These are phyloP conservation scores for Diaporthe sp. DNA, from an alignment of 2,329 filamentous ascomycete species.

Conservation along the genomic window DNA sequence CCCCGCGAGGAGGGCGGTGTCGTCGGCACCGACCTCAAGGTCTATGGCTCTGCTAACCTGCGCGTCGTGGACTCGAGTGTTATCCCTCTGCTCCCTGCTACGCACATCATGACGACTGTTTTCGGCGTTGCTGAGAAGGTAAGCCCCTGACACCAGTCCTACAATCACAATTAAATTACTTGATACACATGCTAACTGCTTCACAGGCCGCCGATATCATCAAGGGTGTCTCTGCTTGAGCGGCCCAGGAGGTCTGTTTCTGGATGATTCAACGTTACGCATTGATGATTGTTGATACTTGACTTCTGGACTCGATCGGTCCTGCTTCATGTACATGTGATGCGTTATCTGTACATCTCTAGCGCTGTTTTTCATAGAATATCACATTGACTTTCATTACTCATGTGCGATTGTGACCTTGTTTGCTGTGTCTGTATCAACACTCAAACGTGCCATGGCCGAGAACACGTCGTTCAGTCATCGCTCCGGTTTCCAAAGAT, in stretches of 20 bases:
- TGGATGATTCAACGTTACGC: not conserved
- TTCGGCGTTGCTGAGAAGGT: slow-evolving; percentile 47
- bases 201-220: slow-evolving; percentile 35
- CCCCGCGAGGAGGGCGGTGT: slow-evolving; percentile 58
- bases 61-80: slow-evolving; percentile 60
- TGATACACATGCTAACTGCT: not conserved
- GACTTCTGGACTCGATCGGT: not conserved
- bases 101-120: slow-evolving; percentile 44
- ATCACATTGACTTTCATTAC: not conserved
- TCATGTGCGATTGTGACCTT: not conserved
- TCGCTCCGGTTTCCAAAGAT: not conserved
- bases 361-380: not conserved
- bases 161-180: too few species aligned
- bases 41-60: slow-evolving; percentile 58
- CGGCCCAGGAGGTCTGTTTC: not conserved
- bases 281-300: not conserved
- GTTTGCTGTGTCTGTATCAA: too few species aligned
- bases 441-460: not conserved
- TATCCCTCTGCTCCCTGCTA: slow-evolving; percentile 52
- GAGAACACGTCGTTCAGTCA: not conserved
- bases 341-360: slow-evolving; percentile 9
- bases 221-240: slow-evolving; percentile 19
- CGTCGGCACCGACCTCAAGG: slow-evolving; percentile 55
- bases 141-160: not conserved
- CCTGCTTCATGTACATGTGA: slow-evolving; percentile 8